phyloP scores from a whole-genome alignment of 176 grass and related monocot species.

The Musa schizocarpa region DNA sequence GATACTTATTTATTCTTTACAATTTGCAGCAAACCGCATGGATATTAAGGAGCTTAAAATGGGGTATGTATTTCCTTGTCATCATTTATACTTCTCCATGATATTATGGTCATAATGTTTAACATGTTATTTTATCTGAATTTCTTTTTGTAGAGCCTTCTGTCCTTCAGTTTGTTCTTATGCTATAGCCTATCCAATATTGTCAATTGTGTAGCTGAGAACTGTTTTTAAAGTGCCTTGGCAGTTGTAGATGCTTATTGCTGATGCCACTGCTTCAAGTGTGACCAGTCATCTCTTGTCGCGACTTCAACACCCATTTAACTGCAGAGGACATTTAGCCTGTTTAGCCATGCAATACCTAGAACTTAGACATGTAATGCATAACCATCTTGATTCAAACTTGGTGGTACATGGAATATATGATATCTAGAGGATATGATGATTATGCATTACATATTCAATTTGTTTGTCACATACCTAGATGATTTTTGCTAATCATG shows the following conservation, averaged over 20 bases:
- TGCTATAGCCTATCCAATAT: not conserved
- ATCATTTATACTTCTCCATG: not conserved
- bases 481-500: not conserved
- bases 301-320: not conserved
- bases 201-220: not conserved
- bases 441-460: too few species aligned
- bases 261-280: not conserved
- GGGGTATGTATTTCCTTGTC: constrained; percentile 40
- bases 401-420: too few species aligned
- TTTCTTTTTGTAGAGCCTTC: not conserved
- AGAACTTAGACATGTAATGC: too few species aligned
- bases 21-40: constrained; percentile 50
- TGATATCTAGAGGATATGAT: too few species aligned
- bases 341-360: not conserved
- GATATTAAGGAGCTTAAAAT: constrained; percentile 88
- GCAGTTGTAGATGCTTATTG: not conserved
- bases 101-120: not conserved
- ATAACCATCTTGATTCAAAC: too few species aligned
- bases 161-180: too few species aligned
- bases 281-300: not conserved
- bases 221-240: not conserved
- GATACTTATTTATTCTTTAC: constrained; percentile 17
- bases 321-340: not conserved
- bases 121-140: not conserved
- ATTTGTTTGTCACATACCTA: not conserved